Percentiles rank a stretch among this genome's conserved stretches.
Evolutionary conservation across 1,139 yeast genomes (phyloP).

Genomic region (Saccharomycopsis phalli): DNA sequence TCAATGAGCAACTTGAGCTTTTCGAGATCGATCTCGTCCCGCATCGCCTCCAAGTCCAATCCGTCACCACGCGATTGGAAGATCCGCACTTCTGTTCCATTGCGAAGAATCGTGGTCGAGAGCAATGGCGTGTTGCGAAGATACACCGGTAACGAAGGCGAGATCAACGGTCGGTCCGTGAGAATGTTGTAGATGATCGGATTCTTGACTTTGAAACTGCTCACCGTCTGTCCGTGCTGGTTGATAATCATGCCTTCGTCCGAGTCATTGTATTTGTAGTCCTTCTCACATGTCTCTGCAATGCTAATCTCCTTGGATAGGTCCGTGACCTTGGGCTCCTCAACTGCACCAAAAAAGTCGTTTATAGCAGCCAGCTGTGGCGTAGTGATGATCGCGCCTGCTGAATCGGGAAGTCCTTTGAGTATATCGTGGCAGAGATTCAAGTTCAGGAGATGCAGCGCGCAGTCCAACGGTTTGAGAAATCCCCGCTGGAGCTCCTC

Average conservation of each 20-base stretch:
- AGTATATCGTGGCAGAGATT: constrained; percentile 28
- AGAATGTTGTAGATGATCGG: constrained; percentile 83
- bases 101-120: constrained; percentile 71
- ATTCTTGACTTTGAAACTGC: constrained; percentile 34
- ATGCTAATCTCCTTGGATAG: constrained; percentile 9
- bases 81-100: constrained; percentile 61
- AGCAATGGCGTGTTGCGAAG: constrained; percentile 48
- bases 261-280: constrained; percentile 8
- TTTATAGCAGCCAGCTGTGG: constrained; percentile 19
- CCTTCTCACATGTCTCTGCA: constrained; percentile 14
- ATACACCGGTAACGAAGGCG: constrained; percentile 78
- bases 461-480: constrained; percentile 18
- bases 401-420: constrained; percentile 29
- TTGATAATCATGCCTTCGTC: constrained; percentile 24
- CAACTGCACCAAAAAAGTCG: too few species aligned
- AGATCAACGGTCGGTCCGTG: constrained; percentile 87
- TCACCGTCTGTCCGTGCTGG: constrained; percentile 30
- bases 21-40: constrained; percentile 43
- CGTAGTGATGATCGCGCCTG: constrained; percentile 34
- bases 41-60: constrained; percentile 37
- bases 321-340: background rate
- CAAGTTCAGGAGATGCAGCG: constrained; percentile 28
- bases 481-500: constrained; percentile 39
- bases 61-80: constrained; percentile 29
- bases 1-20: constrained; percentile 57